Base-by-base conservation (phyloP, 805 yeast species). In the Suhomyces xylopsoci region DNA sequence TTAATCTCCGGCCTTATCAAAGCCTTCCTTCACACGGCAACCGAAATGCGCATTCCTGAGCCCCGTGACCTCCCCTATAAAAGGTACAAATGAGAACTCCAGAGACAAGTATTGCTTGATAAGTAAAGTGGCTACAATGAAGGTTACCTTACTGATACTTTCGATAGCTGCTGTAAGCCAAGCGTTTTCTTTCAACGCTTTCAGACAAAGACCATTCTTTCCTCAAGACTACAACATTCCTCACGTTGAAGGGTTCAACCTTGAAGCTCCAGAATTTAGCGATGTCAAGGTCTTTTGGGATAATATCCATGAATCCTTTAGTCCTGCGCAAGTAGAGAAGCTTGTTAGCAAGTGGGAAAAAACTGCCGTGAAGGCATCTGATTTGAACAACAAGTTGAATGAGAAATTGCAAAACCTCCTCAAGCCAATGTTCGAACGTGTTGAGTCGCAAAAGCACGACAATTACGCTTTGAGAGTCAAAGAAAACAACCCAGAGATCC, bases 401-500 rank as follows among this genome's bases (percentile, higher is more conserved):
- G 51, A 52, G 36, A 44, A 58, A 32, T 42, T 49, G 20, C 36
- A 41, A 47, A 43, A 40, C 50, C 24, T 38, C 7, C 24, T 38
- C 14, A 45, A 14, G 30, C 40, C 48, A 26, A 38, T 41, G 14
- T 60, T 55, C 32, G 60, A 61, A 36, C 47, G 47, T 14, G 49
- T 59, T 22, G 42, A 50, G 15, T 32, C 34, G 17, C 4, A 32
- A 3, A 64, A 62, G 48, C 70, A 61, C 55, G 49, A 55, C 22
- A 68, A 62, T 32, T 60, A 73, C 55, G 45, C 63, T 15, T 58
- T 71, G 46, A 64, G 73, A 58, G 58, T 70, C 42, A 69, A 69
- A 55, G 58, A 68, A 47, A 65, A 63, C 51, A 55, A 65, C 50
- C 78, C 77, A 1, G 76, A 70, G 51, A 47, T 58, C 7, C 63